Evolutionary conservation across 2,329 filamentous ascomycete species (phyloP), one percentile per base, ranked within the genome.

Genomic region (Chrysoporthe deuterocubensis): DNA sequence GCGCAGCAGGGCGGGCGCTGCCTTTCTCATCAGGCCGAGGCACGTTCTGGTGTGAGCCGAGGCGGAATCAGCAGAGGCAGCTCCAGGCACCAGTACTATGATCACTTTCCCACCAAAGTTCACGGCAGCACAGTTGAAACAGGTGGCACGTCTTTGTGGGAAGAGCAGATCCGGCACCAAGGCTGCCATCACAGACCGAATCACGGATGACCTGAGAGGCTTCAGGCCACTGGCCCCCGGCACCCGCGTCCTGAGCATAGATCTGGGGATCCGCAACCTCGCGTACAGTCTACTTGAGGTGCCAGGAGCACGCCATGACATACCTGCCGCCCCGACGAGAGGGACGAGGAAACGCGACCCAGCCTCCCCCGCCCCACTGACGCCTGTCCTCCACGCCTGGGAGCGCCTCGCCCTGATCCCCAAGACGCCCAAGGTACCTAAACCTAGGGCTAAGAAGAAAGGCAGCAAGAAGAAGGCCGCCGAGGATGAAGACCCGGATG

Each of bases 191-290:
- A 73, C 81, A 13, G 72, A 79, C n/a, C 83, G 86, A 0, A 79
- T 92, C 21, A 73, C 79, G 42, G 74, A 78, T 64, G 79, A 81
- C 62, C 73, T 81, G 21, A 56, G 65, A 3, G 58, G 68, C 11
- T 70, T 67, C 44, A 69, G 69, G 26, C 65, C 71, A 26, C 63
- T 73, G n/a, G 21, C 71, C 34, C 4, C 75, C 67, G 46, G 70
- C 74, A 67, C 81, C 72, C 83, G 89, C 56, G 83, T 96, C 34
- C 77, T 96, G 44, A 94, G 92, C 75, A 90, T 96, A 70, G 93
- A 96, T 76, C 91, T 96, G 87, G 93, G 93, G 4, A 91, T 96
- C 71, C 88, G 88, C 56, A 96, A 96, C 76, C 81, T 96, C 4
- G 92, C 92, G 1, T 93, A 89, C 75, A 92, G 91, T 71, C 83